Conservation (phyloP, 2,329 filamentous ascomycete species). For the Exophiala sideris region DNA sequence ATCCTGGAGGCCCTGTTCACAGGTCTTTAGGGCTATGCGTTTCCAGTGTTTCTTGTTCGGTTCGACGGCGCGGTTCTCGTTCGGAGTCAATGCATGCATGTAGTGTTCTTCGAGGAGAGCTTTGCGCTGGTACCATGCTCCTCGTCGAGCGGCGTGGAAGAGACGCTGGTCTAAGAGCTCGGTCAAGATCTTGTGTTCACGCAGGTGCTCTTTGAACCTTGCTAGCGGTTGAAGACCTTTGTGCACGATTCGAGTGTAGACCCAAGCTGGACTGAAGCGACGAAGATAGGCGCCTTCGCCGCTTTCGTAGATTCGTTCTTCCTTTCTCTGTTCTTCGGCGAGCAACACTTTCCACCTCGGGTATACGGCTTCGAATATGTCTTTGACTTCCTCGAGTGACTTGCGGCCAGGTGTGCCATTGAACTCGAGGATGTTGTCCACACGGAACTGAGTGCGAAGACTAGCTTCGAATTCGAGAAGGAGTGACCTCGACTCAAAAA, state of each 20-base stretch:
- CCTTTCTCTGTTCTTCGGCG: slow-evolving; percentile 71
- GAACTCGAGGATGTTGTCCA: slow-evolving; percentile 80
- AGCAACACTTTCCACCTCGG: slow-evolving; percentile 76
- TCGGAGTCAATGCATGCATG: slow-evolving; percentile 63
- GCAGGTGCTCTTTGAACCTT: slow-evolving; percentile 73
- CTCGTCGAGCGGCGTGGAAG: slow-evolving; percentile 80
- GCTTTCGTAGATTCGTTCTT: slow-evolving; percentile 71
- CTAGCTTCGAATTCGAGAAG: slow-evolving; percentile 88
- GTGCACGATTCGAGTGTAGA: slow-evolving; percentile 89
- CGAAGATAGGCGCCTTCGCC: slow-evolving; percentile 86
- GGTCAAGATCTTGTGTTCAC: slow-evolving; percentile 69
- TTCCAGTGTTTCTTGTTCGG: slow-evolving; percentile 80
- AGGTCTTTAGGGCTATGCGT: slow-evolving; percentile 70
- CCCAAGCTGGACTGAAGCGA: slow-evolving; percentile 85
- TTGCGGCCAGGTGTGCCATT: slow-evolving; percentile 66
- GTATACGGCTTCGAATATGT: slow-evolving; percentile 70
- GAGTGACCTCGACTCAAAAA: slow-evolving; percentile 72
- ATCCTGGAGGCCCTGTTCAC: slow-evolving; percentile 82
- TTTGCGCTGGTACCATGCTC: slow-evolving; percentile 93
- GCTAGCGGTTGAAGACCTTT: slow-evolving; percentile 78
- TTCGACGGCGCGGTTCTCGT: slow-evolving; percentile 50
- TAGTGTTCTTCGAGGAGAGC: slow-evolving; percentile 94
- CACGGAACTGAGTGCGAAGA: slow-evolving; percentile 72
- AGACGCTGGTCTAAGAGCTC: slow-evolving; percentile 77
- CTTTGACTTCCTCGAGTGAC: slow-evolving; percentile 64